Evolutionary conservation across 2,329 filamentous ascomycete species (phyloP).

Genomic region (Ascochyta viciae-villosae): DNA sequence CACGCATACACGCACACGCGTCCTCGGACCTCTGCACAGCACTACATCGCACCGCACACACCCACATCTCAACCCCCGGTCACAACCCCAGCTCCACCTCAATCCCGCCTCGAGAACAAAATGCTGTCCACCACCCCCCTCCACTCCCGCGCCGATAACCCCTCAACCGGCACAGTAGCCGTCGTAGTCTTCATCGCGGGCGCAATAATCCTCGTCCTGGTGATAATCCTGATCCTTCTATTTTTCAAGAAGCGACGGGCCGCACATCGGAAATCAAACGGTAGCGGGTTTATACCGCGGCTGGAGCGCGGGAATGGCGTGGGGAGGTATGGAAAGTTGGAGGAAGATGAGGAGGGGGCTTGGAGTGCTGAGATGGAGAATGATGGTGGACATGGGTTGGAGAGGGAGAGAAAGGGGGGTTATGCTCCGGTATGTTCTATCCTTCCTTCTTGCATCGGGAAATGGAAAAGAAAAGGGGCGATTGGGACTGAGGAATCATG

Average conservation of each 20-base stretch:
- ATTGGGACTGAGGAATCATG: too few relatives aligned
- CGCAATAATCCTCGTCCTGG: constrained; percentile 12
- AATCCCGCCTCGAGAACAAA: too few relatives aligned
- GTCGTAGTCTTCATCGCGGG: constrained; percentile 12
- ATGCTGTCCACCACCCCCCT: too few relatives aligned
- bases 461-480: too few relatives aligned
- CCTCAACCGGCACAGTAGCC: constrained; percentile 4
- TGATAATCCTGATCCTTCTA: constrained; percentile 5
- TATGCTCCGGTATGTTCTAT: constrained; percentile 9
- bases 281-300: not conserved
- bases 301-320: constrained; percentile 1
- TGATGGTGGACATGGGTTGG: not conserved
- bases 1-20: too few relatives aligned
- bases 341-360: constrained; percentile 14
- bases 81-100: too few relatives aligned
- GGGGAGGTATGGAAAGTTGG: constrained; percentile 9
- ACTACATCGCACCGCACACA: too few relatives aligned
- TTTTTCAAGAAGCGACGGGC: constrained; percentile 10
- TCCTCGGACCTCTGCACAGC: too few relatives aligned
- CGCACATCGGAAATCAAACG: not conserved
- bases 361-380: constrained; percentile 14
- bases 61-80: too few relatives aligned
- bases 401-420: not conserved
- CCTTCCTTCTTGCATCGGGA: not conserved
- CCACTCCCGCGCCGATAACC: not conserved